A percentile compares a stretch with the other conserved stretches of the same genome.
Evolutionary conservation across 768 basidiomycete species (phyloP).

Genomic region (Boletus sp.): DNA sequence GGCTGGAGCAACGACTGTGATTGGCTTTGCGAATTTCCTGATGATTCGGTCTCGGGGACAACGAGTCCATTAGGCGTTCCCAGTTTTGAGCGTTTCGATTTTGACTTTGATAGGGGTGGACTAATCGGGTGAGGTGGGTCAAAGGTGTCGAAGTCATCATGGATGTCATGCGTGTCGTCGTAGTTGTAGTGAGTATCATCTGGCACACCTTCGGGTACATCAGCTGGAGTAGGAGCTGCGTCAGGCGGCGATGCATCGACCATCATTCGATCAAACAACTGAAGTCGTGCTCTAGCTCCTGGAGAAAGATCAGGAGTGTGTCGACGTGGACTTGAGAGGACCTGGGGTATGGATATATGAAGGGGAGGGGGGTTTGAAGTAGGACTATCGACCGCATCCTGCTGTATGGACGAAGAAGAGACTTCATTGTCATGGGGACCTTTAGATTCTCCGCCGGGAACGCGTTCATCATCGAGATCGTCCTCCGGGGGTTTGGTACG

Average conservation of each 20-base stretch:
- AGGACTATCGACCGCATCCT: background rate
- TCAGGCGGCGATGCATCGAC: background rate
- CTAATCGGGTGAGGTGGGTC: conserved; percentile 1
- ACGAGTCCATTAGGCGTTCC: conserved; percentile 18
- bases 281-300: conserved; percentile 23
- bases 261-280: conserved; percentile 30
- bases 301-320: conserved; percentile 24
- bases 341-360: conserved; percentile 8
- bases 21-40: conserved; percentile 22
- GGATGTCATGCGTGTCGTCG: background rate
- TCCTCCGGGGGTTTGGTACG: background rate
- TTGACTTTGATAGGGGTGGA: conserved; percentile 3
- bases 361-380: background rate
- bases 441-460: background rate
- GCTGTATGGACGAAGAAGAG: background rate
- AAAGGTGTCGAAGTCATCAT: background rate
- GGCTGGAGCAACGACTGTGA: conserved; percentile 7
- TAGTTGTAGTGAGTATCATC: conserved; percentile 3
- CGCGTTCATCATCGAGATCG: background rate
- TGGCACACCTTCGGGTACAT: background rate
- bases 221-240: background rate
- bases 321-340: background rate
- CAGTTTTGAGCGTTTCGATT: background rate
- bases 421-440: background rate
- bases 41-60: conserved; percentile 33